A percentile compares a stretch with the other conserved stretches of the same genome.
Conservation (phyloP, 1,284 basidiomycete genomes). For the Afroboletus lepidellus region DNA sequence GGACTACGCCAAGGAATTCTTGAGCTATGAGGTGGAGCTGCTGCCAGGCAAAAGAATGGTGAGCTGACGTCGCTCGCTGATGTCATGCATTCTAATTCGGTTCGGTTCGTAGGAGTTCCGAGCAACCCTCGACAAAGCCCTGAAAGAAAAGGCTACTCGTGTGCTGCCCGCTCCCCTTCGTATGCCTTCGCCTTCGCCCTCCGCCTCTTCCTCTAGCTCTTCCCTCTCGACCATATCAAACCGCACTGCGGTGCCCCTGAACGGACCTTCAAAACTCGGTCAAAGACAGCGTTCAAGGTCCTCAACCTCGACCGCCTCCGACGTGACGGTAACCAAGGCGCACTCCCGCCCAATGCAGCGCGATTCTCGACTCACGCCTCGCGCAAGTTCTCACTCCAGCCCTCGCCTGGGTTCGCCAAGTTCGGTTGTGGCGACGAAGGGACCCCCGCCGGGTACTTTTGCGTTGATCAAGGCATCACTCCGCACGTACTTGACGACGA, state of each 20-base stretch:
- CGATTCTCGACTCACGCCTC: slow-evolving; percentile 9
- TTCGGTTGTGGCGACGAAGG: slow-evolving; percentile 18
- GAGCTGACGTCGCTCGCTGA: slow-evolving; percentile 21
- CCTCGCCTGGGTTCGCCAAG: slow-evolving; percentile 27
- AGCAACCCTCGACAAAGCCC: slow-evolving; percentile 37
- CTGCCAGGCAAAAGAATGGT: slow-evolving; percentile 52
- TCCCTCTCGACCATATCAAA: slow-evolving; percentile 57
- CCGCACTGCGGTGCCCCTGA: slow-evolving; percentile 51
- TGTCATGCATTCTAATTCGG: slow-evolving; percentile 7
- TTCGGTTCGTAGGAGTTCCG: slow-evolving; percentile 41
- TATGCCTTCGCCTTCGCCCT: slow-evolving; percentile 34
- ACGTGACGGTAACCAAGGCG: slow-evolving; percentile 28
- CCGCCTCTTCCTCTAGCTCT: slow-evolving; percentile 49
- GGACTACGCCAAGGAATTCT: slow-evolving; percentile 73
- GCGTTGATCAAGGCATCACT: slow-evolving; percentile 47
- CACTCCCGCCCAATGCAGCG: slow-evolving; percentile 7
- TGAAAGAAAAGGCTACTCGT: slow-evolving; percentile 8
- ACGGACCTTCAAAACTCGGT: slow-evolving; percentile 24
- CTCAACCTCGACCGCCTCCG: slow-evolving; percentile 21
- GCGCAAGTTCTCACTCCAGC: slow-evolving; percentile 18
- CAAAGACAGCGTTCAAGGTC: slow-evolving; percentile 26
- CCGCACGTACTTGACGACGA: slow-evolving; percentile 44
- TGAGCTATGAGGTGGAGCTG: slow-evolving; percentile 69
- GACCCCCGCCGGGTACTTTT: slow-evolving; percentile 44
- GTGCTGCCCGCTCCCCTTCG: slow-evolving; percentile 19